These are phyloP conservation scores for Stentor roeselii DNA, from an alignment of 73 alveolate genomes.

Conservation along the genomic window DNA sequence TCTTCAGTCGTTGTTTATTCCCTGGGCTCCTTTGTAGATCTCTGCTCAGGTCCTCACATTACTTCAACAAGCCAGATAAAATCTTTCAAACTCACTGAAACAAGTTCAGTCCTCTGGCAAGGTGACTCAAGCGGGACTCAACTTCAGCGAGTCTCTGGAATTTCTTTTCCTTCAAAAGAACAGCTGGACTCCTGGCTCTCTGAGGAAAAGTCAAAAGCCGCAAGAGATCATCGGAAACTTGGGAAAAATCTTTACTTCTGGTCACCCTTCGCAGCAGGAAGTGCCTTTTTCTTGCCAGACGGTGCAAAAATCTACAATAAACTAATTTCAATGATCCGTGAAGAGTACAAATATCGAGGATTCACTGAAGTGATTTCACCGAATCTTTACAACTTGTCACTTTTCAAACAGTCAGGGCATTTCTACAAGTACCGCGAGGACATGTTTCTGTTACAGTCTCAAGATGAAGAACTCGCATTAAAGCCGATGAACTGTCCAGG, in stretches of 20 bases:
- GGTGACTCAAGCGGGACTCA: conserved; percentile 95
- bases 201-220: conserved; percentile 92
- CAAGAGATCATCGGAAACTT: conserved; percentile 99
- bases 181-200: conserved; percentile 90
- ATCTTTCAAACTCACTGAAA: conserved; percentile 95
- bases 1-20: conserved; percentile 95
- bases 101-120: conserved; percentile 98
- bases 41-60: conserved; percentile 99
- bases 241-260: conserved; percentile 96
- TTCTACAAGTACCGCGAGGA: conserved; percentile 98
- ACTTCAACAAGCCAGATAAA: conserved; percentile 94
- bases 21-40: conserved; percentile 97
- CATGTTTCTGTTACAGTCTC: conserved; percentile 92
- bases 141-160: conserved; percentile 98
- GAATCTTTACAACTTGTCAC: conserved; percentile 89
- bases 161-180: conserved; percentile 96
- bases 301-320: conserved; percentile 93
- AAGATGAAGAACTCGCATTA: conserved; percentile 96
- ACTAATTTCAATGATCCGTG: conserved; percentile 88
- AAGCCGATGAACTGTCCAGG: conserved; percentile 99
- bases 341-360: conserved; percentile 94
- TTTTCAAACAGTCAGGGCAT: conserved; percentile 99
- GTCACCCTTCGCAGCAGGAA: conserved; percentile 97
- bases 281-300: conserved; percentile 96
- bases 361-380: conserved; percentile 98